Conservation (phyloP, 2,329 filamentous ascomycete genomes). For the Simplicillium sp. region DNA sequence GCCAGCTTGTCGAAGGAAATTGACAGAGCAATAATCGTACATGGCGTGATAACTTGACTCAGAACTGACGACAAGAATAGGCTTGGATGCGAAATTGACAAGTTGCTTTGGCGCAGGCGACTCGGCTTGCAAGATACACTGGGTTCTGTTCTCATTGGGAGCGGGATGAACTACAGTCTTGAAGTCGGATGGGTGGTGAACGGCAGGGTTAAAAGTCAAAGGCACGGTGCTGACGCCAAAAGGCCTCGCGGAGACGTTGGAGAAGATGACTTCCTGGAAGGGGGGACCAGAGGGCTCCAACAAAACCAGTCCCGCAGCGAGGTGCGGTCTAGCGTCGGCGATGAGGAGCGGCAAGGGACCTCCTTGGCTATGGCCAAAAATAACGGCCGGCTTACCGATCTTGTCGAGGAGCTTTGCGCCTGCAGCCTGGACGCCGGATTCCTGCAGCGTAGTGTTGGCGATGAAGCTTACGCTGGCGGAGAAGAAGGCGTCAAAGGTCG, state of each 20-base stretch:
- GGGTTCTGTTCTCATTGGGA: constrained; percentile 8
- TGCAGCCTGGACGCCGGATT: constrained; percentile 25
- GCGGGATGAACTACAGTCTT: constrained; percentile 15
- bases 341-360: constrained; percentile 30
- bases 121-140: constrained; percentile 23
- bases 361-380: constrained; percentile 37
- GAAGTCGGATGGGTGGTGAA: constrained; percentile 23
- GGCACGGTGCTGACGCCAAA: constrained; percentile 41
- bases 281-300: constrained; percentile 38
- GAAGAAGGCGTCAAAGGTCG: constrained; percentile 31
- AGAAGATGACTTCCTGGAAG: constrained; percentile 31
- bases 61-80: constrained; percentile 28
- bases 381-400: constrained; percentile 28
- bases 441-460: constrained; percentile 20
- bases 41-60: constrained; percentile 33
- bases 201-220: constrained; percentile 34
- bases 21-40: constrained; percentile 34
- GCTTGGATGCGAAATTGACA: constrained; percentile 22
- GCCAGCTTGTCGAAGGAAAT: constrained; percentile 33
- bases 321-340: constrained; percentile 28
- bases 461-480: constrained; percentile 27
- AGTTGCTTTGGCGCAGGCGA: constrained; percentile 23
- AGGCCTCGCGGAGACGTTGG: constrained; percentile 19
- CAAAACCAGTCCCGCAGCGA: constrained; percentile 29
- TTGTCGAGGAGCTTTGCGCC: constrained; percentile 31